Conservation (phyloP, 768 basidiomycete species). For the Mycena vitilis region DNA sequence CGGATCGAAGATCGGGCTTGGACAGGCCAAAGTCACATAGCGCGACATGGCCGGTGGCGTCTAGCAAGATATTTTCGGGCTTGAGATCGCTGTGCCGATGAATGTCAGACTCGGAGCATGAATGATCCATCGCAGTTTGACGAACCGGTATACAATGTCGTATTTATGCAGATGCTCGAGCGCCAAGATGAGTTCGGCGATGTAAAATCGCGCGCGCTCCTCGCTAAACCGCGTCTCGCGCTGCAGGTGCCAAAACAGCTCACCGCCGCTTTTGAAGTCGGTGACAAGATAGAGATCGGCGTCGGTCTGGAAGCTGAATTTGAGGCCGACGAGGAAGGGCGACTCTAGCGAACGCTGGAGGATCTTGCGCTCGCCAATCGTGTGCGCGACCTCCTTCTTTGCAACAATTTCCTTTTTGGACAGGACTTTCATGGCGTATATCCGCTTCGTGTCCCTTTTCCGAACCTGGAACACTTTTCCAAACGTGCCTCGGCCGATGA, state of each 20-base stretch:
- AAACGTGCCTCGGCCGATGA: constrained; percentile 98
- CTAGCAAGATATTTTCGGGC: constrained; percentile 97
- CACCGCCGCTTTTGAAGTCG: constrained; percentile 98
- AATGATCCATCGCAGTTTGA: constrained; percentile 38
- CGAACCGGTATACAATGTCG: constrained; percentile 92
- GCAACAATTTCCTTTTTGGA: constrained; percentile 99
- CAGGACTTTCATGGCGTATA: constrained; percentile 99
- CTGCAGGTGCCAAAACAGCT: constrained; percentile 98
- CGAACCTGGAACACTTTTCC: constrained; percentile 99
- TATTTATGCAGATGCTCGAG: constrained; percentile 98
- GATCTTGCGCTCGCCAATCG: constrained; percentile 99
- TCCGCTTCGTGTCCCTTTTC: constrained; percentile 96
- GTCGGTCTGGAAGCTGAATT: constrained; percentile 98
- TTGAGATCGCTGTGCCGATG: constrained; percentile 81
- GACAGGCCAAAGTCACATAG: constrained; percentile 98
- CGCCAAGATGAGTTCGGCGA: constrained; percentile 94
- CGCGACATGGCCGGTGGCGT: constrained; percentile 98
- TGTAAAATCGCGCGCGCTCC: constrained; percentile 95
- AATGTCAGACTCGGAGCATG: constrained; percentile 11
- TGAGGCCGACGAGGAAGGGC: constrained; percentile 97
- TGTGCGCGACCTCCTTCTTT: constrained; percentile 99
- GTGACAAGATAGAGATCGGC: constrained; percentile 95
- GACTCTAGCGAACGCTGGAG: constrained; percentile 92
- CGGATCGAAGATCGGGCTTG: constrained; percentile 92
- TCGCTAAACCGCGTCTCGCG: constrained; percentile 94